Conservation (phyloP, 108 stramenopile species). For the Licmophora abbreviata region DNA sequence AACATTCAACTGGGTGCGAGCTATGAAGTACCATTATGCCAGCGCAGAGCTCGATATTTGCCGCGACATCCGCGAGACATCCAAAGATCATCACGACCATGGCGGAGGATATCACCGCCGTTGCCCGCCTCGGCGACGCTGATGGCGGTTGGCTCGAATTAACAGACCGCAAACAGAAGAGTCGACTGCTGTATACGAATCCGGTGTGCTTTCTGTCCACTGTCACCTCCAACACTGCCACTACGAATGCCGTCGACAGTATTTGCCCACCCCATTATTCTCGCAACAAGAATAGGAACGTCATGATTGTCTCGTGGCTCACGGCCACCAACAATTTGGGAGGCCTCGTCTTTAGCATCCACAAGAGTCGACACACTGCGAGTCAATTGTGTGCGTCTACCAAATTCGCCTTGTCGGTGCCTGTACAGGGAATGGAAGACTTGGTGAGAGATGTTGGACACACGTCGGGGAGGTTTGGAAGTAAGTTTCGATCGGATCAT, state of each 20-base stretch:
- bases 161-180: slow-evolving; percentile 35
- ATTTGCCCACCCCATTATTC: neutral
- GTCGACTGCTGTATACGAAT: slow-evolving; percentile 58
- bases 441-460: slow-evolving; percentile 40
- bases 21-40: too few species aligned
- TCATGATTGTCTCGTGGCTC: slow-evolving; percentile 70
- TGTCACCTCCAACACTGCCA: neutral
- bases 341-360: slow-evolving; percentile 49
- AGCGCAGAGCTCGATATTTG: too few species aligned
- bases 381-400: slow-evolving; percentile 9
- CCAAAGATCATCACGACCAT: too few species aligned
- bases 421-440: slow-evolving; percentile 48
- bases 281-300: slow-evolving; percentile 22
- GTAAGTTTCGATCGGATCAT: slow-evolving; percentile 25
- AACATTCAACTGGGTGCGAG: too few species aligned
- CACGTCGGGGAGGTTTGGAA: slow-evolving; percentile 34
- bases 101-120: too few species aligned
- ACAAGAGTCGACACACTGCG: slow-evolving; percentile 41
- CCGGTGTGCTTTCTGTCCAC: slow-evolving; percentile 65
- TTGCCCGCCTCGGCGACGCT: too few species aligned
- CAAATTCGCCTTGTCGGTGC: slow-evolving; percentile 40
- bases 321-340: slow-evolving; percentile 69
- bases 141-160: slow-evolving; percentile 46
- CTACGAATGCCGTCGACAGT: neutral
- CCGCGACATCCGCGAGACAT: too few species aligned